Percentiles rank a stretch among this genome's conserved stretches.
These are phyloP conservation scores for Fremontodendron californicum DNA, from an alignment of 345 rosid species.

Conservation along the genomic window DNA sequence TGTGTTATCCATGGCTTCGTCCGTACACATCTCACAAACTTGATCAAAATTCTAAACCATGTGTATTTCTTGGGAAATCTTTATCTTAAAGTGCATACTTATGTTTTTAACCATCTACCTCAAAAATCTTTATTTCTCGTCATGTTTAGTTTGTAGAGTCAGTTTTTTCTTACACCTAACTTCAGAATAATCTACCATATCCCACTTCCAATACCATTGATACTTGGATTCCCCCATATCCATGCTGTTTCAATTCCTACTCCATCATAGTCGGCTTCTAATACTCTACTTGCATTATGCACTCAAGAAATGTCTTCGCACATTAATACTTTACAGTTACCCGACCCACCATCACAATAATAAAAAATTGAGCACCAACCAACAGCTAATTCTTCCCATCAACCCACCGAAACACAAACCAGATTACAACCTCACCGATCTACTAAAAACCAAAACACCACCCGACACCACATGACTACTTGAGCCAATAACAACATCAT, in stretches of 20 bases:
- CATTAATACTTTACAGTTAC: too few species aligned
- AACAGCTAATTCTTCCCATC: too few species aligned
- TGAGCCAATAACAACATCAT: not conserved
- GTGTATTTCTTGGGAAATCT: not conserved
- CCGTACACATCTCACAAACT: not conserved
- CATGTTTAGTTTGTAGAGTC: not conserved
- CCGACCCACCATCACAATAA: too few species aligned
- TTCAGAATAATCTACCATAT: not conserved
- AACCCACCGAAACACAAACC: too few species aligned
- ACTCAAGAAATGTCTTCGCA: too few species aligned
- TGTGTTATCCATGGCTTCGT: not conserved
- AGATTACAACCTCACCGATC: too few species aligned
- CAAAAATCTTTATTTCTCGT: not conserved
- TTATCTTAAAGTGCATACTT: not conserved
- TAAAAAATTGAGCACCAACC: too few species aligned
- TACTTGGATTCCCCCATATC: not conserved
- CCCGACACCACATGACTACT: not conserved
- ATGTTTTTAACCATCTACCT: not conserved
- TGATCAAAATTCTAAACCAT: not conserved
- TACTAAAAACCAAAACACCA: too few species aligned
- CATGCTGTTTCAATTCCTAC: too few species aligned
- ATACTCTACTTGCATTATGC: too few species aligned
- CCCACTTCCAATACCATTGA: not conserved
- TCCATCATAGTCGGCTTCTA: too few species aligned
- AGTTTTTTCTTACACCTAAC: too few species aligned